Conservation (phyloP, 345 rosid species). For the Populus ilicifolia region DNA sequence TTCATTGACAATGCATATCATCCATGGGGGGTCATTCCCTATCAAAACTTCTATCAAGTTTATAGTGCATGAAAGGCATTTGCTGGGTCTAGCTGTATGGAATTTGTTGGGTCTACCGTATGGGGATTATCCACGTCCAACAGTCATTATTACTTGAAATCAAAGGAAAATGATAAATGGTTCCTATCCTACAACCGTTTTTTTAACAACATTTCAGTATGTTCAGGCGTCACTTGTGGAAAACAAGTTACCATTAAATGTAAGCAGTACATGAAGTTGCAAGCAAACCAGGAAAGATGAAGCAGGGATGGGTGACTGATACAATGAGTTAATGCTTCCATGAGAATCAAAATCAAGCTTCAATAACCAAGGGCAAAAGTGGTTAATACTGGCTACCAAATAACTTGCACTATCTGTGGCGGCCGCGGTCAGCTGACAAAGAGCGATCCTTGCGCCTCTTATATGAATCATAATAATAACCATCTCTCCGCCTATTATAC, state of each 20-base stretch:
- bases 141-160: neutral
- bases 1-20: neutral
- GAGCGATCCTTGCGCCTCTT: slow-evolving; percentile 40
- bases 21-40: neutral
- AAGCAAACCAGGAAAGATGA: neutral
- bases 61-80: neutral
- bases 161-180: neutral
- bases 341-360: neutral
- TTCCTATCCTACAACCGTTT: neutral
- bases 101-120: neutral
- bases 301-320: neutral
- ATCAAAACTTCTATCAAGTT: neutral
- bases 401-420: slow-evolving; percentile 15
- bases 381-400: neutral
- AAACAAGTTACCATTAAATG: neutral
- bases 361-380: neutral
- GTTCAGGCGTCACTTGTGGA: neutral
- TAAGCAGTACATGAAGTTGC: neutral
- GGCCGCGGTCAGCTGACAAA: slow-evolving; percentile 25
- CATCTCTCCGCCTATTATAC: slow-evolving; percentile 30
- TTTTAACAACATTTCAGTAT: neutral
- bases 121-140: neutral
- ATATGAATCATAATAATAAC: slow-evolving; percentile 26
- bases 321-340: neutral
- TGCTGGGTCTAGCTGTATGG: neutral